Percentiles rank a stretch among this genome's conserved stretches.
phyloP scores from a whole-genome alignment of 179 eudicot genomes.

The Drosera spatulata region DNA sequence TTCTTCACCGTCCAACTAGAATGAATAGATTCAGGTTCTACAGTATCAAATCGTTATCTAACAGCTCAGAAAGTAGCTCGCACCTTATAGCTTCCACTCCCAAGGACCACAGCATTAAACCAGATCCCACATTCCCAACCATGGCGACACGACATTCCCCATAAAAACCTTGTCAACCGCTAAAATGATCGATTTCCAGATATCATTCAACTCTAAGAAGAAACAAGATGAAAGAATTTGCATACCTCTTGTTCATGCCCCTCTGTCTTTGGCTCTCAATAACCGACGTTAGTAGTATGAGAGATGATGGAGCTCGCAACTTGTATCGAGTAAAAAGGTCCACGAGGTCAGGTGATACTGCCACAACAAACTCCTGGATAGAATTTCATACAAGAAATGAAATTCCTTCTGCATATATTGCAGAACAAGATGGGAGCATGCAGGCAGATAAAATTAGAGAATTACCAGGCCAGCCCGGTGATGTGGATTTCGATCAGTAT shows the following conservation, averaged over 20 bases:
- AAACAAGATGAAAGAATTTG: conserved; percentile 7
- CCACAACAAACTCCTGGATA: conserved; percentile 11
- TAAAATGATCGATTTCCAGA: too few relatives aligned
- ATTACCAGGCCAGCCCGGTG: conserved; percentile 59
- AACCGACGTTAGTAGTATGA: conserved; percentile 6
- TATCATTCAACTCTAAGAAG: too few relatives aligned
- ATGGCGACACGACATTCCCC: too few relatives aligned
- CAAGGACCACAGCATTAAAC: too few relatives aligned
- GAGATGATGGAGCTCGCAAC: conserved; percentile 14
- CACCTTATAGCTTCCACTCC: too few relatives aligned
- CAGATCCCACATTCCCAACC: too few relatives aligned
- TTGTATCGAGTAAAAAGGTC: conserved; percentile 16
- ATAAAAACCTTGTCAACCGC: too few relatives aligned
- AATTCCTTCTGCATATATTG: conserved; percentile 1
- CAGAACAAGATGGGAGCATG: conserved; percentile 40
- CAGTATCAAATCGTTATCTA: too few relatives aligned
- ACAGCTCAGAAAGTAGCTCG: too few relatives aligned
- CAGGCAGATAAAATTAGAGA: conserved; percentile 36
- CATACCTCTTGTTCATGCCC: not conserved
- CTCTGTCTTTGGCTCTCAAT: conserved; percentile 8
- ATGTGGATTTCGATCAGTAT: conserved; percentile 46
- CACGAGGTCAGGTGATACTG: conserved; percentile 14
- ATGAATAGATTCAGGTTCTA: too few relatives aligned
- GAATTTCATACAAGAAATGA: conserved; percentile 4
- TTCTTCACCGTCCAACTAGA: too few relatives aligned